A percentile compares a stretch with the other conserved stretches of the same genome.
Evolutionary conservation across 148 eudicot species (phyloP).

Genomic region (Vaccinium myrtillus): DNA sequence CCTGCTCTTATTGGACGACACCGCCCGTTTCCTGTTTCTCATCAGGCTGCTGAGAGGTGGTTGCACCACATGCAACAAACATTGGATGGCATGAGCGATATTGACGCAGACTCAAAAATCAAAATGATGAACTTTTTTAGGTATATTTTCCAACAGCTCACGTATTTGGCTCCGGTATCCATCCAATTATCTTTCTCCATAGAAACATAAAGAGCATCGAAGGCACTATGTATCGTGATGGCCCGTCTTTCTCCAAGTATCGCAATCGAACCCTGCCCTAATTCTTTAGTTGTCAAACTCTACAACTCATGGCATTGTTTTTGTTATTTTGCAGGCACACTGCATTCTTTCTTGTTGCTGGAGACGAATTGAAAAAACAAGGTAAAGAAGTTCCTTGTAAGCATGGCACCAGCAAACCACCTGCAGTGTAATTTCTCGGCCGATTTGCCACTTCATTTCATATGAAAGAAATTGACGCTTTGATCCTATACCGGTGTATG

Average conservation of each 20-base stretch:
- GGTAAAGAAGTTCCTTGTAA: slow-evolving; percentile 48
- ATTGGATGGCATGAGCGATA: slow-evolving; percentile 51
- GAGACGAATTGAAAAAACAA: slow-evolving; percentile 72
- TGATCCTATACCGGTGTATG: not conserved
- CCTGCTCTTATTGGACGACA: slow-evolving; percentile 93
- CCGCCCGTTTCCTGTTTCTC: slow-evolving; percentile 86
- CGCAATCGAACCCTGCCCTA: not conserved
- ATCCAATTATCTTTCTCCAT: not conserved
- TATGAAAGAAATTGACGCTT: not conserved
- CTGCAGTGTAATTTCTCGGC: slow-evolving; percentile 25
- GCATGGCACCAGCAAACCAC: slow-evolving; percentile 43
- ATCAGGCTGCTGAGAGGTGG: slow-evolving; percentile 91
- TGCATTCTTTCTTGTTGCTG: slow-evolving; percentile 92
- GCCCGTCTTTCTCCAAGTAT: not conserved
- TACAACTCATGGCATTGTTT: not conserved
- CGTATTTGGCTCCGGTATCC: not conserved
- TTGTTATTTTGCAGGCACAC: slow-evolving; percentile 62
- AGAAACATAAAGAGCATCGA: not conserved
- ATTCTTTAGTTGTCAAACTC: not conserved
- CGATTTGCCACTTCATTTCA: slow-evolving; percentile 3
- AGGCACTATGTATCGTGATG: not conserved
- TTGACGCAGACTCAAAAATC: slow-evolving; percentile 67
- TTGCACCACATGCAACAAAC: slow-evolving; percentile 85
- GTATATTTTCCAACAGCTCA: slow-evolving; percentile 26
- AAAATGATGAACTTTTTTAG: slow-evolving; percentile 91